Evolutionary conservation across 2,329 filamentous ascomycete genomes (phyloP), one percentile per base, ranked within the genome.

Genomic region (Dothideomycetes sp.): DNA sequence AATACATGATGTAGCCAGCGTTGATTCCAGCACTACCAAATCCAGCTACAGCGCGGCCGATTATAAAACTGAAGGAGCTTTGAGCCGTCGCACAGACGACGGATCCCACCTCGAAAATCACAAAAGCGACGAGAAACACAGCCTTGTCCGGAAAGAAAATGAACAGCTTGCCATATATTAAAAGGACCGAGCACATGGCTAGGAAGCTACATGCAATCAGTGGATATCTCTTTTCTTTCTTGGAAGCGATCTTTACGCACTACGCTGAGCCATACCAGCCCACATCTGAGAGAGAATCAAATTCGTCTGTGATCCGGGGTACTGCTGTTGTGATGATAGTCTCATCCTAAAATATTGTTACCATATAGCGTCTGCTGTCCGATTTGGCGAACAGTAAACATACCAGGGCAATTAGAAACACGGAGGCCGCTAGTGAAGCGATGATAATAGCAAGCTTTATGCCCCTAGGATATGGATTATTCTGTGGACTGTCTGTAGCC

Each of bases 31-130:
- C 64, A 1, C 61, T 63, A 2, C 74, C 74, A 0, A 69, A 45
- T 0, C 74, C 75, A 0, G 73, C 69, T 3, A 78, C 54, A 2
- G 69, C 67, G 4, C 74, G 64, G 1, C 73, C 73, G 5, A 69
- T 51, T 37, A 78, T 77, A 36, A 79, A 64, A 59, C 70, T 71
- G 0, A 54, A 46, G 0, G 69, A 72, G 12, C 61, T 69, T 1
- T 50, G 58, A 0, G 73, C 67, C 1, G 38, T 64, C 45, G 41
- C 75, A 45, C 73, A 77, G n/a, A 79, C 53, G 5, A 72, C 47
- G 0, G 69, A 73, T 2, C 75, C 75, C 1, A 75, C 16, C 38
- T 66, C 58, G 44, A 67, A 69, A 32, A 68, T 49, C 12, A 50
- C 43, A 9, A 66, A 55, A 2, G 53, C 49, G 3, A 46, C 31